These are phyloP conservation scores for Xylariaceae sp. DNA, from an alignment of 2,329 filamentous ascomycete genomes.

Conservation along the genomic window DNA sequence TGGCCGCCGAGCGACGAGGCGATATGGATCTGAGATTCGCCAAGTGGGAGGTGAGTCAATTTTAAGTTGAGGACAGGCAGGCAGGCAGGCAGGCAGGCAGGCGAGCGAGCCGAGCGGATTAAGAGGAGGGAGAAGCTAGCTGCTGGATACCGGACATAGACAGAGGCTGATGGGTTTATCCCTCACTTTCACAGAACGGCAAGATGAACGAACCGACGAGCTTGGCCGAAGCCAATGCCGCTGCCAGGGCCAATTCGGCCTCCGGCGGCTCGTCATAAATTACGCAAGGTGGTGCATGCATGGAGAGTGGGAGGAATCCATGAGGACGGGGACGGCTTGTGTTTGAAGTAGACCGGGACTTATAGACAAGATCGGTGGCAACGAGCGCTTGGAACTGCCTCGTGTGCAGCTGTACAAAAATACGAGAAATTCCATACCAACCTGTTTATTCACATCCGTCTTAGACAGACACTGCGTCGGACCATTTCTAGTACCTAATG, in stretches of 20 bases:
- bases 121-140: constrained; percentile 9
- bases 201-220: constrained; percentile 88
- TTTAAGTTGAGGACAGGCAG: not conserved
- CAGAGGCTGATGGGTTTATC: constrained; percentile 39
- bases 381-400: constrained; percentile 15
- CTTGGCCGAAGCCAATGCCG: constrained; percentile 61
- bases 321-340: constrained; percentile 1
- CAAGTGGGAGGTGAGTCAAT: constrained; percentile 87
- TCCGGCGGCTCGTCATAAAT: constrained; percentile 42
- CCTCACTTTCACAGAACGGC: constrained; percentile 72
- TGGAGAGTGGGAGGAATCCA: not conserved
- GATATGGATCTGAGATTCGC: constrained; percentile 87
- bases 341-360: constrained; percentile 5
- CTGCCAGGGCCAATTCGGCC: constrained; percentile 41
- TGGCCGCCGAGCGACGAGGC: constrained; percentile 85
- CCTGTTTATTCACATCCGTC: not conserved
- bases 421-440: constrained; percentile 19
- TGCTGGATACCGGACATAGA: no score
- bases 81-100: no score
- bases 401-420: constrained; percentile 39
- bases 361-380: constrained; percentile 26
- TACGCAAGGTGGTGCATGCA: constrained; percentile 20
- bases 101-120: no score
- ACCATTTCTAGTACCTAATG: not conserved
- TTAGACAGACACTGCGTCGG: not conserved